Percentiles rank a stretch among this genome's conserved stretches.
Evolutionary conservation across 345 rosid species (phyloP).

Genomic region (Arabis hirsuta): DNA sequence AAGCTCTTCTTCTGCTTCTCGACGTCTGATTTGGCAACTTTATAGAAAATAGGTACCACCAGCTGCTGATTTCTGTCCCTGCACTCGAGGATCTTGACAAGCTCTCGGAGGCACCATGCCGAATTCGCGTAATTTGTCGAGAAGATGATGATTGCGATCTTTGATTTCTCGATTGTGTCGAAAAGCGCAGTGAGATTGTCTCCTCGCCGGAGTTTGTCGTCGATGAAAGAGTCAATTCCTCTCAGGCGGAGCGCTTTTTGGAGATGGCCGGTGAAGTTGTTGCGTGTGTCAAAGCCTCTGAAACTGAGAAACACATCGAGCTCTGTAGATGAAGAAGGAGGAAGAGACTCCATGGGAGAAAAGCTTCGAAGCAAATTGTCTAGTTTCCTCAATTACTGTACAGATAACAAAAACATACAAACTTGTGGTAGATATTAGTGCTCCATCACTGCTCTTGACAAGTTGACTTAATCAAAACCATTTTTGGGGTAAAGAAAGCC

Average conservation of each 20-base stretch:
- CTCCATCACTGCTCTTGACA: too few relatives aligned
- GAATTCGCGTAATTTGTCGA: slow-evolving; percentile 36
- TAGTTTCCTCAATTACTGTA: too few relatives aligned
- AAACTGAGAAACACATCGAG: slow-evolving; percentile 47
- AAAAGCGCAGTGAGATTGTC: slow-evolving; percentile 35
- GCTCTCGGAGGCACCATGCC: slow-evolving; percentile 43
- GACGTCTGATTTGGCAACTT: slow-evolving; percentile 25
- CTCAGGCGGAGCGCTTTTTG: slow-evolving; percentile 17
- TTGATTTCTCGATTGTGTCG: slow-evolving; percentile 37
- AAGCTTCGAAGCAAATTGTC: too few relatives aligned
- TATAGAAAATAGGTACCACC: slow-evolving; percentile 43
- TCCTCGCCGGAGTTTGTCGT: slow-evolving; percentile 38
- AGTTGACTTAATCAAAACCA: background rate
- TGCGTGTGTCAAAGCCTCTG: slow-evolving; percentile 45
- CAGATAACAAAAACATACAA: too few relatives aligned
- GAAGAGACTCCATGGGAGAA: slow-evolving; percentile 26
- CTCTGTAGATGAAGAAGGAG: slow-evolving; percentile 30
- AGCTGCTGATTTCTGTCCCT: slow-evolving; percentile 26
- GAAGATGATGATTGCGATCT: slow-evolving; percentile 39
- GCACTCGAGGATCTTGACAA: slow-evolving; percentile 40
- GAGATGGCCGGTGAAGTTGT: slow-evolving; percentile 47
- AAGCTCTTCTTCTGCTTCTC: slow-evolving; percentile 37
- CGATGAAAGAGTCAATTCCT: slow-evolving; percentile 41
- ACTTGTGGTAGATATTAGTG: too few relatives aligned
- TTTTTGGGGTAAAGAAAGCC: too few relatives aligned